These are phyloP conservation scores for Incumbomyces delicatus DNA, from an alignment of 2,329 filamentous ascomycete genomes.

Conservation along the genomic window DNA sequence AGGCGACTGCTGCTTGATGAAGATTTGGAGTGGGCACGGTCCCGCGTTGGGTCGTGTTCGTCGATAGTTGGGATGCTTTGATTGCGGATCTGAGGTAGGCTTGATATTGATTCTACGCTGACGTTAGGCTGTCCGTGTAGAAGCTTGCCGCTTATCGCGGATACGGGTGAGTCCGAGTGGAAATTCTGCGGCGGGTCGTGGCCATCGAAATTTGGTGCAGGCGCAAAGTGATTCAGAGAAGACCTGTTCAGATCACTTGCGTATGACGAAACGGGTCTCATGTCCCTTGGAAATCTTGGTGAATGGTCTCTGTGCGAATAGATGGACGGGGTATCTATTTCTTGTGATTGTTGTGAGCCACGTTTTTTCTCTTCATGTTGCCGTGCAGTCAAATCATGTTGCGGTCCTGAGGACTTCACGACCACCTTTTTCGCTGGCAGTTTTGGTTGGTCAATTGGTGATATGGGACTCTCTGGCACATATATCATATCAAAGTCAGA, in stretches of 20 bases:
- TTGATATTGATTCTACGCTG: not conserved
- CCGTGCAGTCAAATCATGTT: not conserved
- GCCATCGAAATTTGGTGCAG: not conserved
- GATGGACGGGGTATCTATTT: conserved; percentile 3
- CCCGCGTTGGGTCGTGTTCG: not conserved
- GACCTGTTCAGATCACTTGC: not conserved
- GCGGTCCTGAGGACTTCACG: not conserved
- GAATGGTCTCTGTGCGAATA: not conserved
- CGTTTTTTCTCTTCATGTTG: not conserved
- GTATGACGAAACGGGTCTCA: not conserved
- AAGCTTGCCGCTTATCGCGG: not conserved
- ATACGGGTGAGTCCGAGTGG: not conserved
- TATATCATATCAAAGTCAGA: conserved; percentile 6
- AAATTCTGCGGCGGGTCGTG: not conserved
- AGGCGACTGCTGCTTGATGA: conserved; percentile 10
- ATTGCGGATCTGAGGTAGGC: not conserved
- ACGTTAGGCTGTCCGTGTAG: not conserved
- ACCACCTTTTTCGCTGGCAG: not conserved
- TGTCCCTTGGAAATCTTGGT: conserved; percentile 4
- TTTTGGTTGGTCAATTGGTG: too few species aligned
- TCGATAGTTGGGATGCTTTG: not conserved
- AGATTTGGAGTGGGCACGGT: conserved; percentile 6
- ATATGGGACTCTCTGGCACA: not conserved
- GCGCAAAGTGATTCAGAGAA: not conserved
- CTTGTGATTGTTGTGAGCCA: not conserved